phyloP scores from a whole-genome alignment of 2,329 filamentous ascomycete genomes.

The Lachnellula hyalina region DNA sequence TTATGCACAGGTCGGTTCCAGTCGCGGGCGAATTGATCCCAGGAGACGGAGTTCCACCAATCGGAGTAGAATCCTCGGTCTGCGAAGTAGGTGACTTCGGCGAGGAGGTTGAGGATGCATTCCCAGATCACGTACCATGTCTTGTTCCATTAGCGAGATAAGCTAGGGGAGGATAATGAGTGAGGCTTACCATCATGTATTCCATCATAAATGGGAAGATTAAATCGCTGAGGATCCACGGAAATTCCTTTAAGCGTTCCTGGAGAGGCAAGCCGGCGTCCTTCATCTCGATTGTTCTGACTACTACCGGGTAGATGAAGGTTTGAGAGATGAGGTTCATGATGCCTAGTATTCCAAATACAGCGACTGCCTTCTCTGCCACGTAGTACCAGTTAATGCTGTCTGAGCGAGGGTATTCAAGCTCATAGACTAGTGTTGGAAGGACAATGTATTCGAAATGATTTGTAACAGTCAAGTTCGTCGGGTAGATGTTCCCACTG shows the following conservation, averaged over 20 bases:
- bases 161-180: not conserved
- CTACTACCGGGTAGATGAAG: slow-evolving; percentile 71
- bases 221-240: slow-evolving; percentile 69
- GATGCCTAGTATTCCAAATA: slow-evolving; percentile 67
- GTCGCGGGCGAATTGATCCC: slow-evolving; percentile 73
- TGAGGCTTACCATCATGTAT: slow-evolving; percentile 46
- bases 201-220: slow-evolving; percentile 77
- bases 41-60: slow-evolving; percentile 61
- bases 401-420: slow-evolving; percentile 69
- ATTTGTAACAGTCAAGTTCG: slow-evolving; percentile 60
- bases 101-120: slow-evolving; percentile 67
- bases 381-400: slow-evolving; percentile 70
- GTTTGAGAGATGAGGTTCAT: slow-evolving; percentile 76
- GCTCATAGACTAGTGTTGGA: slow-evolving; percentile 73
- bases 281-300: slow-evolving; percentile 61
- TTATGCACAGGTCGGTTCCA: slow-evolving; percentile 81
- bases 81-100: slow-evolving; percentile 71
- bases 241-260: slow-evolving; percentile 61
- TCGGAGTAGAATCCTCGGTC: slow-evolving; percentile 67
- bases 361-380: slow-evolving; percentile 64
- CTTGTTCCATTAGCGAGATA: slow-evolving; percentile 29
- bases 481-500: slow-evolving; percentile 53
- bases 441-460: slow-evolving; percentile 70
- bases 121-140: slow-evolving; percentile 82
- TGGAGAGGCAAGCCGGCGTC: slow-evolving; percentile 56